Evolutionary conservation across 768 basidiomycete genomes (phyloP).

Genomic region (Boletus subparvulus): DNA sequence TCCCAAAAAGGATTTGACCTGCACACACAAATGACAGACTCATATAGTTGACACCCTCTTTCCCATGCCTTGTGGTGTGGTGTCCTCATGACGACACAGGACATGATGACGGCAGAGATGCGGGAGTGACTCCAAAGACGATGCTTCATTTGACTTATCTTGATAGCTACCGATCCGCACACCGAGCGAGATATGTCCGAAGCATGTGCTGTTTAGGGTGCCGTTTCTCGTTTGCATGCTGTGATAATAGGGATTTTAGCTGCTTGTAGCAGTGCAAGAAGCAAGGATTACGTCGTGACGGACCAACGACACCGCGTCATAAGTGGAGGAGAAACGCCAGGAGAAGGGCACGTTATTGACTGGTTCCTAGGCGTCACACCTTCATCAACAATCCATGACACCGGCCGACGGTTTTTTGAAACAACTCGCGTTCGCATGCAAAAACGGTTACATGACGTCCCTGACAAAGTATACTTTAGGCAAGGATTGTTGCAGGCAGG

Average conservation of each 20-base stretch:
- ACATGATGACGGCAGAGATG: conserved; percentile 5
- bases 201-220: neutral
- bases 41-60: neutral
- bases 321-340: neutral
- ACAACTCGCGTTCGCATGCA: conserved; percentile 5
- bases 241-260: neutral
- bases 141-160: neutral
- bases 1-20: conserved; percentile 69
- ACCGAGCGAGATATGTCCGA: conserved; percentile 8
- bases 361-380: conserved; percentile 2
- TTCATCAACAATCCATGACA: neutral
- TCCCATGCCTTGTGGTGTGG: neutral
- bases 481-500: neutral
- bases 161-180: conserved; percentile 14
- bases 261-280: neutral
- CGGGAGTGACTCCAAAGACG: neutral
- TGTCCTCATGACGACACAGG: neutral
- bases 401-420: neutral
- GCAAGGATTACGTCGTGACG: neutral
- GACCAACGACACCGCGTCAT: conserved; percentile 29
- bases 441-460: conserved; percentile 8
- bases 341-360: neutral
- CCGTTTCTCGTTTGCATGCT: neutral
- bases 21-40: neutral
- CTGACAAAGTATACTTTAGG: neutral